These are phyloP conservation scores for Piper betle DNA, from an alignment of 164 flowering plant species.

Conservation along the genomic window DNA sequence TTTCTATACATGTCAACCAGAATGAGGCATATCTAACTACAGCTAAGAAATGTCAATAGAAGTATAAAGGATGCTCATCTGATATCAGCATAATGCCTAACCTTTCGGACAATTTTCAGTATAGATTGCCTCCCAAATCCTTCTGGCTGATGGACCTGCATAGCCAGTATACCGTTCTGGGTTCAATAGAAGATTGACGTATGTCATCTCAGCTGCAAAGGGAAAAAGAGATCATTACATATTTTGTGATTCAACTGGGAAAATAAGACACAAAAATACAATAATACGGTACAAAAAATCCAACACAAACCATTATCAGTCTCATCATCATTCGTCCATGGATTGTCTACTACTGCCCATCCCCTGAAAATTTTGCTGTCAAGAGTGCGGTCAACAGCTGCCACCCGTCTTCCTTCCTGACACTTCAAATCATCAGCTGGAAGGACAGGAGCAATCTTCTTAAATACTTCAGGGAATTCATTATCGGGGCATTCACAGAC, in stretches of 20 bases:
- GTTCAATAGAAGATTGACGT: constrained; percentile 84
- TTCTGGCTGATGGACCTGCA: constrained; percentile 81
- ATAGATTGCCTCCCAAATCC: constrained; percentile 95
- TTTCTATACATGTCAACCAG: too few species aligned
- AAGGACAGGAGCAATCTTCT: constrained; percentile 39
- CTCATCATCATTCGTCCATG: constrained; percentile 97
- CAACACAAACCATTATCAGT: constrained; percentile 64
- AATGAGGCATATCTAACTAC: neutral
- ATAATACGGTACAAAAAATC: neutral
- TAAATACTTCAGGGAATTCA: constrained; percentile 87
- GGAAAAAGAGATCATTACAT: neutral
- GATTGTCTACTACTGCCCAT: constrained; percentile 84
- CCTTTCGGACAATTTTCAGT: constrained; percentile 88
- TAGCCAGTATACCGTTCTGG: constrained; percentile 96
- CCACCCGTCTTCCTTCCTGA: constrained; percentile 85
- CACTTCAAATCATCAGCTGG: constrained; percentile 57
- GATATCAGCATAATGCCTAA: constrained; percentile 17
- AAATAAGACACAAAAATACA: neutral
- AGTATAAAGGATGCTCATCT: neutral
- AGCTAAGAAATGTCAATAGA: neutral
- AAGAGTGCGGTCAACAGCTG: constrained; percentile 82
- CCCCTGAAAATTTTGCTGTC: constrained; percentile 84
- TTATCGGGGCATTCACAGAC: constrained; percentile 95
- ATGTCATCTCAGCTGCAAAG: constrained; percentile 81
- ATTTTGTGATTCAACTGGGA: neutral